Evolutionary conservation across 2,329 filamentous ascomycete species (phyloP).

Genomic region (Dichotomopilus funicola): DNA sequence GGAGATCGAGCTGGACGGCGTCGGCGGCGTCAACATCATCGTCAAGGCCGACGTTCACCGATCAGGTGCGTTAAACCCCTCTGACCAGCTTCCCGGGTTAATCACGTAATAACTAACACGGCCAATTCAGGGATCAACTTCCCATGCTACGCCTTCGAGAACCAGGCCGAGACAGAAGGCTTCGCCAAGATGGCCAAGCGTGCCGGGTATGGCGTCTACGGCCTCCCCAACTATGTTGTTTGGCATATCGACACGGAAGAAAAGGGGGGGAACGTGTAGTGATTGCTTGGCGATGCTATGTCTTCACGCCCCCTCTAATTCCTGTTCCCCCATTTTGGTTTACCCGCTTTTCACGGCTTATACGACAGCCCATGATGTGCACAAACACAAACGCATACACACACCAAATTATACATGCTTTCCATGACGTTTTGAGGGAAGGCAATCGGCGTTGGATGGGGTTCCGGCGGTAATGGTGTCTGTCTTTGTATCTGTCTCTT

Average conservation of each 20-base stretch:
- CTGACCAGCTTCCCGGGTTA: too few species aligned
- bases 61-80: constrained; percentile 52
- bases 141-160: constrained; percentile 92
- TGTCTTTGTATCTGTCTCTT: background rate
- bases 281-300: background rate
- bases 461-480: constrained; percentile 3
- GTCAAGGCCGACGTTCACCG: constrained; percentile 97
- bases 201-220: constrained; percentile 86
- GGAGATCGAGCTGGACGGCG: constrained; percentile 87
- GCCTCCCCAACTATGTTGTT: constrained; percentile 93
- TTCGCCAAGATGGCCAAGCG: constrained; percentile 98
- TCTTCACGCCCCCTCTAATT: background rate
- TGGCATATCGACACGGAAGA: constrained; percentile 98
- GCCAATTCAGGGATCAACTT: constrained; percentile 77
- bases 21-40: constrained; percentile 94
- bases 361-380: constrained; percentile 17
- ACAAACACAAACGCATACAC: background rate
- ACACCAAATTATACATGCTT: constrained; percentile 15
- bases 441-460: constrained; percentile 17
- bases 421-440: constrained; percentile 7
- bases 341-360: background rate
- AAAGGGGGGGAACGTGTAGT: constrained; percentile 70
- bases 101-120: constrained; percentile 1
- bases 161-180: constrained; percentile 97
- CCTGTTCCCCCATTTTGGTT: background rate